Evolutionary conservation across 1,284 basidiomycete species (phyloP), one percentile per base, ranked within the genome.

Genomic region (Lignosus rhinocerotis): DNA sequence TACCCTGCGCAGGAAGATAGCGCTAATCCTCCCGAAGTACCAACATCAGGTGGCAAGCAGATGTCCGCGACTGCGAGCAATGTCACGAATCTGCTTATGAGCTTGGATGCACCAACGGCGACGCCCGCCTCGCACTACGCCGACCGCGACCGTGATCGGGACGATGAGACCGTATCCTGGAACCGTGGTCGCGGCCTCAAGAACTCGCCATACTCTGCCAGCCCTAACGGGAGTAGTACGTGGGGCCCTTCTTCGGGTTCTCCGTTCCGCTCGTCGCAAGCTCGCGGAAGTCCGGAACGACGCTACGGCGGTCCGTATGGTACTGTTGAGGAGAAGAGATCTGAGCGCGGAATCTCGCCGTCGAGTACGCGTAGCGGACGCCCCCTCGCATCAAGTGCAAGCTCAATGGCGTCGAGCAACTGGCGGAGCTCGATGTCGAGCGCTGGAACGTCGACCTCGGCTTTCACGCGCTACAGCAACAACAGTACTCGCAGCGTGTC

Each of bases 401-500:
- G 80, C 64, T 86, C 85, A 16, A 79, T 79, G 64, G 77, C 78
- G 11, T 86, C 85, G 34, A 80, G 76, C 62, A 91, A 89, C 72
- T 91, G 88, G 88, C 85, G 89, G 53, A 88, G 80, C 70, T 89
- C 88, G 41, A 85, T 80, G 79, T 83, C 86, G 45, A 89, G 85
- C 68, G 83, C 86, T 16, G 83, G 82, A 60, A 86, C 86, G 44
- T 85, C 84, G 5, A 81, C 69, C n/a, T 69, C 68, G 17, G 84
- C 85, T 43, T 93, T 91, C 67, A 92, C 90, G 33, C 78, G 85
- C 60, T 91, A 88, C 74, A 90, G 88, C 74, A 92, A 92, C 68
- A 83, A 81, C 33, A 91, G 88, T 69, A 68, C 79, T 55, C 79
- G 86, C 52, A 90, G 88, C 62, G 79, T 92, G 39, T 86, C 87